Evolutionary conservation across 1,139 yeast species (phyloP).

Genomic region (Saccharomyces hybrid): DNA sequence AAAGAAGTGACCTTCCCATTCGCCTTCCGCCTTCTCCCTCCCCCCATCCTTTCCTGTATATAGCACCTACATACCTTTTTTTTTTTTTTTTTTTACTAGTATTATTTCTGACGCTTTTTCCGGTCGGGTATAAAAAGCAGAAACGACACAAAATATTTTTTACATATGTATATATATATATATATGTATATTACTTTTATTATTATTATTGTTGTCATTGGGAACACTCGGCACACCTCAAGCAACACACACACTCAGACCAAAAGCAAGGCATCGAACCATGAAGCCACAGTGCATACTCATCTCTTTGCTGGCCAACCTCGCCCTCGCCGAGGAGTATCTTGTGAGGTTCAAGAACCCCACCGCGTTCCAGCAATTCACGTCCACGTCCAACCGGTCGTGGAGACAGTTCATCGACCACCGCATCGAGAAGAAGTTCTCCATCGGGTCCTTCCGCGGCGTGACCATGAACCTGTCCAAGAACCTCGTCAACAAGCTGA

Average conservation of each 20-base stretch:
- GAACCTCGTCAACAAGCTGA: slow-evolving; percentile 42
- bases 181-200: not conserved
- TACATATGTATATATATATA: too few relatives aligned
- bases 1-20: slow-evolving; percentile 10
- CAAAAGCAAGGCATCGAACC: not conserved
- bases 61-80: not conserved
- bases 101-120: not conserved
- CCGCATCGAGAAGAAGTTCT: slow-evolving; percentile 36
- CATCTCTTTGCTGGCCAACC: not conserved
- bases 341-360: slow-evolving; percentile 26
- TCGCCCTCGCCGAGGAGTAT: slow-evolving; percentile 19
- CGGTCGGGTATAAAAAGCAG: not conserved
- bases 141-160: not conserved
- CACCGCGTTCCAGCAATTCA: slow-evolving; percentile 19
- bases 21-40: too few relatives aligned
- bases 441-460: slow-evolving; percentile 58
- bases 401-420: slow-evolving; percentile 14
- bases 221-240: not conserved
- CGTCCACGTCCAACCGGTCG: slow-evolving; percentile 19
- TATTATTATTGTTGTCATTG: not conserved
- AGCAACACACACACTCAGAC: too few relatives aligned
- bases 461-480: slow-evolving; percentile 53
- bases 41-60: not conserved
- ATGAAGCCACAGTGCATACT: not conserved
- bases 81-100: not conserved